Evolutionary conservation across 2,329 filamentous ascomycete species (phyloP), one percentile per base, ranked within the genome.

Genomic region (Colletotrichum tofieldiae): DNA sequence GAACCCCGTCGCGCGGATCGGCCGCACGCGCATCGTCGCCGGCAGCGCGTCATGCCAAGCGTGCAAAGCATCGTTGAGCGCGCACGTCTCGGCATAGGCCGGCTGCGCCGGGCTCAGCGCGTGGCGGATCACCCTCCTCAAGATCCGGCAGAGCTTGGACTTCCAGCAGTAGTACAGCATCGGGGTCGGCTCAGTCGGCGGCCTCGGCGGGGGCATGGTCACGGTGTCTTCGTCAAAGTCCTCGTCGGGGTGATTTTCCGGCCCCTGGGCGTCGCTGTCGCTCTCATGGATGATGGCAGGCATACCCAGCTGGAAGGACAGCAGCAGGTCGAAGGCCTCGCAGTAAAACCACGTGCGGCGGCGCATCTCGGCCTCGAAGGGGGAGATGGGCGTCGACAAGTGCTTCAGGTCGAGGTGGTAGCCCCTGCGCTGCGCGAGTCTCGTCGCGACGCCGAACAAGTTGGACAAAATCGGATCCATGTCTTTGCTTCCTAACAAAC

Each of bases 241-340:
- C 16, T 84, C 81, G 72, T 89, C 87, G 61, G 78, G 80, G 9
- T 88, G 78, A 75, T 87, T 88, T 9, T 81, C 78, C 11, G 86
- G 86, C 23, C 83, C 79, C 12, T 79, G 81, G 2, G 84, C 85
- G 75, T 88, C 86, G 75, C 82, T 86, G 41, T 84, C 82, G 18
- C 83, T 82, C n/a, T 85, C 81, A 61, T 85, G 81, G 59, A 88
- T 81, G 66, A 85, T 84, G n/a, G 84, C 80, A 1, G 87, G 86
- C 76, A 89, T 83, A 11, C 87, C 86, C n/a, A 87, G 83, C 77
- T 89, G 86, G 71, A 86, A 87, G 0, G 86, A 86, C 56, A 87
- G 84, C 3, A 88, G 74, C 5, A 85, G 77, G 74, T 89, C 87
- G 23, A 84, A 84, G 0, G 85, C 80, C 73, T 86, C 84, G 20